Conservation (phyloP, 257 asterid genomes). For the Solanum appendiculatum region DNA sequence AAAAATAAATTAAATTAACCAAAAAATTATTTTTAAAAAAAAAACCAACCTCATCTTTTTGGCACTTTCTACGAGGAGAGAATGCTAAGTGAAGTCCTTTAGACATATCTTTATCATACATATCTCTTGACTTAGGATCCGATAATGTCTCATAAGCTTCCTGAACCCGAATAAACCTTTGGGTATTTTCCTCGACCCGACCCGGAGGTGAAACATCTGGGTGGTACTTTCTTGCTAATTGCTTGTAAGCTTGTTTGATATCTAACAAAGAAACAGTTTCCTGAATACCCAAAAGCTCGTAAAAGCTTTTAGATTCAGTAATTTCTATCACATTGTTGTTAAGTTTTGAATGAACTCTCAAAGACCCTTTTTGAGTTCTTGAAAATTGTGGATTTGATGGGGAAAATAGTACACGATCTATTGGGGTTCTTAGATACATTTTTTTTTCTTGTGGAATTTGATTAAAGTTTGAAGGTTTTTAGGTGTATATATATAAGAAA, state of each 20-base stretch:
- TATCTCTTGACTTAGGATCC: conserved; percentile 51
- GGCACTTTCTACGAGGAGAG: conserved; percentile 27
- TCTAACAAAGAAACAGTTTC: conserved; percentile 45
- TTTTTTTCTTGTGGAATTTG: not conserved
- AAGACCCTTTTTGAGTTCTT: not conserved
- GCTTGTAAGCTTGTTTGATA: conserved; percentile 83
- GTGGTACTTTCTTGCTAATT: conserved; percentile 77
- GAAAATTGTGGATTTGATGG: not conserved
- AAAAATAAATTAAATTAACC: not conserved
- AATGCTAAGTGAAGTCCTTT: conserved; percentile 48
- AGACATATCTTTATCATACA: conserved; percentile 49
- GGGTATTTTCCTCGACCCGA: conserved; percentile 61
- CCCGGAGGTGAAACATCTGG: conserved; percentile 94
- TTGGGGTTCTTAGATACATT: conserved; percentile 3
- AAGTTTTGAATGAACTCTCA: not conserved
- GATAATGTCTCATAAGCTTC: conserved; percentile 88
- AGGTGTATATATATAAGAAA: not conserved
- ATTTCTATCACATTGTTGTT: not conserved
- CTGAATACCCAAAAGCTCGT: conserved; percentile 72
- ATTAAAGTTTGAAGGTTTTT: not conserved
- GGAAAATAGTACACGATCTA: not conserved
- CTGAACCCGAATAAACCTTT: conserved; percentile 59
- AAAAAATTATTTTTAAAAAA: not conserved
- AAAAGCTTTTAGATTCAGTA: conserved; percentile 20
- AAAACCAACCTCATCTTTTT: conserved; percentile 36